phyloP scores from a whole-genome alignment of 1,139 yeast genomes.

The Yamadazyma atmosphaerica region DNA sequence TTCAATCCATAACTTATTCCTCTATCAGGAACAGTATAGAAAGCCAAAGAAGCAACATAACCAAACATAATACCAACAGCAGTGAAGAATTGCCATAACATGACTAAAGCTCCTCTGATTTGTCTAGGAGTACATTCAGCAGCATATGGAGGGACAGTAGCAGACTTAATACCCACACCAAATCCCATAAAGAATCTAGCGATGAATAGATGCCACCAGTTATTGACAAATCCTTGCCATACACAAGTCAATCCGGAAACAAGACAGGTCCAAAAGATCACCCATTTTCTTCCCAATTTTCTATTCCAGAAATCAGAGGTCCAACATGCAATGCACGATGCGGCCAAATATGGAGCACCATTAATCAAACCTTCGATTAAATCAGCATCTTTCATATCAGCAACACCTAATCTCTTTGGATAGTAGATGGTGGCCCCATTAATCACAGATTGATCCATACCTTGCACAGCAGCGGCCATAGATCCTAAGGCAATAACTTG shows the following conservation, averaged over 20 bases:
- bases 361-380: slow-evolving; percentile 78
- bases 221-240: slow-evolving; percentile 74
- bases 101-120: slow-evolving; percentile 77
- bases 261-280: slow-evolving; percentile 66
- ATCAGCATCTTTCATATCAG: slow-evolving; percentile 48
- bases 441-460: slow-evolving; percentile 88
- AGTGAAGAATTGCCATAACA: slow-evolving; percentile 90
- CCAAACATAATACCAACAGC: slow-evolving; percentile 88
- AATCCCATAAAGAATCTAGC: slow-evolving; percentile 74
- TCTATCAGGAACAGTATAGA: slow-evolving; percentile 33
- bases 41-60: slow-evolving; percentile 68
- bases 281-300: slow-evolving; percentile 69
- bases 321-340: slow-evolving; percentile 73
- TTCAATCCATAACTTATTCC: slow-evolving; percentile 52
- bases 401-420: slow-evolving; percentile 56
- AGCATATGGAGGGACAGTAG: slow-evolving; percentile 80
- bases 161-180: slow-evolving; percentile 80
- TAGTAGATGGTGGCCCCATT: slow-evolving; percentile 82
- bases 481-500: slow-evolving; percentile 73
- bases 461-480: slow-evolving; percentile 89
- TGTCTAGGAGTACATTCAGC: slow-evolving; percentile 80
- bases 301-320: slow-evolving; percentile 68
- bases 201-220: slow-evolving; percentile 75
- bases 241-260: slow-evolving; percentile 69
- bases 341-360: slow-evolving; percentile 80